A percentile compares a stretch with the other conserved stretches of the same genome.
Evolutionary conservation across 1,284 basidiomycete species (phyloP).

Genomic region (Ceratobasidium sp.): DNA sequence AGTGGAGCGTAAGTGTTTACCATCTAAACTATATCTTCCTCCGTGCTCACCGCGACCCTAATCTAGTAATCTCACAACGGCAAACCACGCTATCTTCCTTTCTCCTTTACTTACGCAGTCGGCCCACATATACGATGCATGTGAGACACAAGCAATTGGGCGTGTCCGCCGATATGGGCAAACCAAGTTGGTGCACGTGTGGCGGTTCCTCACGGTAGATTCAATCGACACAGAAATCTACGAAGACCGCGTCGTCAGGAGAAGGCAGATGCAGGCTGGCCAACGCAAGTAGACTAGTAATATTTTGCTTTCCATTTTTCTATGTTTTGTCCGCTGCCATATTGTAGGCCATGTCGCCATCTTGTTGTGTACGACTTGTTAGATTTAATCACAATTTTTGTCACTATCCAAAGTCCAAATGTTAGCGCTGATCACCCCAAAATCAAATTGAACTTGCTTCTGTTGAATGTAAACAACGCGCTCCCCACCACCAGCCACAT

Average conservation of each 20-base stretch:
- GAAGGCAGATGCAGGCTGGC: slow-evolving; percentile 25
- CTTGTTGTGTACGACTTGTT: neutral
- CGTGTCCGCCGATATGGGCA: slow-evolving; percentile 90
- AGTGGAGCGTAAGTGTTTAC: slow-evolving; percentile 70
- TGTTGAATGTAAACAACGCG: slow-evolving; percentile 14
- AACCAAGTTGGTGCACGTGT: slow-evolving; percentile 80
- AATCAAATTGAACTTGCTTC: neutral
- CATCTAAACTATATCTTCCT: no score
- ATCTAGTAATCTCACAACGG: slow-evolving; percentile 80
- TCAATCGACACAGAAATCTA: slow-evolving; percentile 90
- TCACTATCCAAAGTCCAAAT: neutral
- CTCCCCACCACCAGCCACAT: slow-evolving; percentile 4
- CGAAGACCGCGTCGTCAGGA: slow-evolving; percentile 47
- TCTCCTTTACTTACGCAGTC: slow-evolving; percentile 84
- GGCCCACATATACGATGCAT: slow-evolving; percentile 75
- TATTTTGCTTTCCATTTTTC: neutral
- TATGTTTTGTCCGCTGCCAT: neutral
- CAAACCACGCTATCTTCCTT: slow-evolving; percentile 95
- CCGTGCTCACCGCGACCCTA: neutral
- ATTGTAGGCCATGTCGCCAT: neutral
- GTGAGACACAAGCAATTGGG: slow-evolving; percentile 91
- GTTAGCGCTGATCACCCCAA: neutral
- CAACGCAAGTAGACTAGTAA: slow-evolving; percentile 5
- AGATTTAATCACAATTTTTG: slow-evolving; percentile 3
- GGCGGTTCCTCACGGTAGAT: slow-evolving; percentile 80